Percentiles rank a stretch among this genome's conserved stretches.
phyloP scores from a whole-genome alignment of 495 filamentous ascomycete species.

The Cladorrhinum samala region DNA sequence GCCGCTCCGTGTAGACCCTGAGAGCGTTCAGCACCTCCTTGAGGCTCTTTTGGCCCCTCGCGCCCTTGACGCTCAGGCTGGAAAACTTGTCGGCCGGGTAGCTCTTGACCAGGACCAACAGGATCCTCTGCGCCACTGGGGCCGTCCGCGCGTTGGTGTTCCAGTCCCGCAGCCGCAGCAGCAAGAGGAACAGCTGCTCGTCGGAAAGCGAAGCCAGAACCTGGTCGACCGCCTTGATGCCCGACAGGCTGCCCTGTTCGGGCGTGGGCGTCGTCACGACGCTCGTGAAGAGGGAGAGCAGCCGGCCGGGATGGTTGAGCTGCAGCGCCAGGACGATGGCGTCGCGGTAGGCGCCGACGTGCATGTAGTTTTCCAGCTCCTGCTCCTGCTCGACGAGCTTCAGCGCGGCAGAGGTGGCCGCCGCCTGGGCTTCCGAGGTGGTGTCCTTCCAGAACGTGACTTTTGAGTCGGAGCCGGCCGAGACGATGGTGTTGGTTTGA shows the following conservation, averaged over 20 bases:
- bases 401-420: slow-evolving; percentile 60
- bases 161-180: slow-evolving; percentile 84
- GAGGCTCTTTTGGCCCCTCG: slow-evolving; percentile 57
- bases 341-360: slow-evolving; percentile 75
- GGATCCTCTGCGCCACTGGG: slow-evolving; percentile 75
- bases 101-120: slow-evolving; percentile 68
- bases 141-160: slow-evolving; percentile 92
- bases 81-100: slow-evolving; percentile 68
- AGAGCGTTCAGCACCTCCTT: slow-evolving; percentile 80
- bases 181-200: slow-evolving; percentile 72
- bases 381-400: slow-evolving; percentile 89
- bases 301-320: slow-evolving; percentile 83
- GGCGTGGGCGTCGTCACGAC: slow-evolving; percentile 61
- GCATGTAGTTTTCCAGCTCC: slow-evolving; percentile 83
- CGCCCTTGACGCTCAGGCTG: slow-evolving; percentile 53
- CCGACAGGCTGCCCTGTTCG: slow-evolving; percentile 61
- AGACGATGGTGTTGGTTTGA: slow-evolving; percentile 63
- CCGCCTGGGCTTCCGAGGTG: slow-evolving; percentile 67
- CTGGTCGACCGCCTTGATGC: slow-evolving; percentile 73
- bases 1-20: slow-evolving; percentile 81
- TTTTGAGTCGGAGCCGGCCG: slow-evolving; percentile 81
- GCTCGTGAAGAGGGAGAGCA: slow-evolving; percentile 74
- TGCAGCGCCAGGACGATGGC: slow-evolving; percentile 87
- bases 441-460: slow-evolving; percentile 96
- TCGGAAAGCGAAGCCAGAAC: slow-evolving; percentile 73